Base-by-base conservation (phyloP, 1,284 basidiomycete genomes). In the Puccinia novopanici region DNA sequence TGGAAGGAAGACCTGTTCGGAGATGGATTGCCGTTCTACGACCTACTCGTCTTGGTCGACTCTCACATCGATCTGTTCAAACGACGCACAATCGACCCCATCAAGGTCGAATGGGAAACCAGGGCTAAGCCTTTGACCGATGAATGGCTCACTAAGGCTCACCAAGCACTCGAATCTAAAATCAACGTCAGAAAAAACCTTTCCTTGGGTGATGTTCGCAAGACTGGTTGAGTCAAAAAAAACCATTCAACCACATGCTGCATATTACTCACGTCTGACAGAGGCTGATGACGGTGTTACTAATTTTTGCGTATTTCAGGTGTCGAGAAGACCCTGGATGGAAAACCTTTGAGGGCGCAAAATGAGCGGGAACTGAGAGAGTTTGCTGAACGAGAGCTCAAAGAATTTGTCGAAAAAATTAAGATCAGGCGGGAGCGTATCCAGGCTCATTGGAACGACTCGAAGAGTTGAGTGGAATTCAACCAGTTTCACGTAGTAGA, bases 401-500 rank as follows among this genome's bases (percentile, higher is more conserved):
- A 61, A 50, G 84, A 84, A 63, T 82, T 84, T 17, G 72, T 83
- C 34, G 81, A 59, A 13, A 82, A 82, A 71, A 81, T 83, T 30
- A 77, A 81, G 57, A 81, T 82, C 19, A 78, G 82, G 55, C 24
- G 84, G 22, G 72, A 78, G 34, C 82, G 80, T 48, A 61, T 85
- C 22, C 75, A 82, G 59, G 68, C 81, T 42, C 83, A 83, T 75
- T 85, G 84, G 84, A 84, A 84, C 65, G 84, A 85, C 57, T 68
- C 82, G 82, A 82, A 83, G 74, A 76, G 83, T 83, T 73, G 27
- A 52, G 77, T 59, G 48, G 40, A 42, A 67, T n/a, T 42, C 40
- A n/a, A 8, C 40, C 37, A 48, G 15, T 22, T 27, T 30, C 71
- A 57, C n/a, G 24, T 6, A 12, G 8, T 27, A 24, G 24, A 57